phyloP scores from a whole-genome alignment of 2,329 filamentous ascomycete species.

The Seiridium unicorne region DNA sequence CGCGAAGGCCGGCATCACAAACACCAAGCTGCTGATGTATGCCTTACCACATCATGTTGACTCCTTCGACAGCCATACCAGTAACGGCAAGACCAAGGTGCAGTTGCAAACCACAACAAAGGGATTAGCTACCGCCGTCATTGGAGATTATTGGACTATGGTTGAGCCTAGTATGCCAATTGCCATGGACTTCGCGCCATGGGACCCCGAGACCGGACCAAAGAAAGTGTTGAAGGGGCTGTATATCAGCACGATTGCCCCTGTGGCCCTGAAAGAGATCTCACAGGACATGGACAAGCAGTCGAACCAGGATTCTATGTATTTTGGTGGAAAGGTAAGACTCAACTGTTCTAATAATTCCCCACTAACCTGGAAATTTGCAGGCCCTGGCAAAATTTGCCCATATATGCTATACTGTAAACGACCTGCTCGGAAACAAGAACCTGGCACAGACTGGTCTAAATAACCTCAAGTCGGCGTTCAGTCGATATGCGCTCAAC shows the following conservation, averaged over 20 bases:
- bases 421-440: constrained; percentile 60
- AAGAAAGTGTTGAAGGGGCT: constrained; percentile 45
- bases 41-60: constrained; percentile 82
- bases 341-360: constrained; percentile 16
- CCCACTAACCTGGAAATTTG: constrained; percentile 12
- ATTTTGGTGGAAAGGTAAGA: constrained; percentile 79
- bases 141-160: constrained; percentile 76
- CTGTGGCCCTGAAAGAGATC: constrained; percentile 69
- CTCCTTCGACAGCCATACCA: constrained; percentile 64
- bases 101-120: constrained; percentile 81
- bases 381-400: constrained; percentile 76
- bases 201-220: constrained; percentile 56
- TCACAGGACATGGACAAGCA: constrained; percentile 72
- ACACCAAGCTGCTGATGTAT: constrained; percentile 73
- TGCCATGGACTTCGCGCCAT: constrained; percentile 76
- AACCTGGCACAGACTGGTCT: constrained; percentile 57
- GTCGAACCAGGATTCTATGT: constrained; percentile 81
- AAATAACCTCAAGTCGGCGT: constrained; percentile 61
- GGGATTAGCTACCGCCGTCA: constrained; percentile 71
- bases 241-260: constrained; percentile 58
- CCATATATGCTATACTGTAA: constrained; percentile 61
- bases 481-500: constrained; percentile 66
- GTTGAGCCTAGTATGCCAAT: constrained; percentile 70
- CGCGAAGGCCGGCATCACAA: constrained; percentile 63
- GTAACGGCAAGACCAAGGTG: constrained; percentile 51